Conservation (phyloP, 164 flowering plant genomes). For the Macadamia integrifolia region DNA sequence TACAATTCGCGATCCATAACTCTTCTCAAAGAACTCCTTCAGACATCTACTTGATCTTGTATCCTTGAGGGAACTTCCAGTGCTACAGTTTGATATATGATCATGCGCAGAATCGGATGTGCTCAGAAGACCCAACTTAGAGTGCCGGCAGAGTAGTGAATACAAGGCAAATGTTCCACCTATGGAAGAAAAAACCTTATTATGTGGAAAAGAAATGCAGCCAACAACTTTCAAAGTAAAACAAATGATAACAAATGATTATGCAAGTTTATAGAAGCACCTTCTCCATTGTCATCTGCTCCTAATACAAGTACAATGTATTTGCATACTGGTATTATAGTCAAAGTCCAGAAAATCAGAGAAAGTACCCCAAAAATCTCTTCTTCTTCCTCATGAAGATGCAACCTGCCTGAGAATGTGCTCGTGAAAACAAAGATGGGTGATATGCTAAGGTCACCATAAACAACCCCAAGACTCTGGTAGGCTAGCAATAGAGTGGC, state of each 20-base stretch:
- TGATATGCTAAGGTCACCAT: constrained; percentile 39
- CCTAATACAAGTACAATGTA: constrained; percentile 32
- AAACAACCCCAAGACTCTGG: constrained; percentile 40
- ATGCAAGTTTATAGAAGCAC: constrained; percentile 8
- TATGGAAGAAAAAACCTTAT: constrained; percentile 12
- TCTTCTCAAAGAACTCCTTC: constrained; percentile 41
- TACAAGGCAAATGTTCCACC: constrained; percentile 74
- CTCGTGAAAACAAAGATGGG: constrained; percentile 34
- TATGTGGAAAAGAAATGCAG: constrained; percentile 1
- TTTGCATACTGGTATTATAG: constrained; percentile 34
- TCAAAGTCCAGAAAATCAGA: constrained; percentile 37
- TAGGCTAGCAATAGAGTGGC: constrained; percentile 27
- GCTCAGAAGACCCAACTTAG: constrained; percentile 34
- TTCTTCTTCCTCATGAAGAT: constrained; percentile 19
- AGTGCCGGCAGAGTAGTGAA: constrained; percentile 44
- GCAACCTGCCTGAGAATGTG: constrained; percentile 29
- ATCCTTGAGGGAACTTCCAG: constrained; percentile 19
- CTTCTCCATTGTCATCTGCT: constrained; percentile 49
- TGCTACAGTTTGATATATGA: constrained; percentile 18
- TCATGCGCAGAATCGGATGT: constrained; percentile 22
- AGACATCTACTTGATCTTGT: constrained; percentile 25
- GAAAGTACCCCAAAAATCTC: constrained; percentile 36
- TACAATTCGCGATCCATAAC: constrained; percentile 26
- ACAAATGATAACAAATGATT: neutral
- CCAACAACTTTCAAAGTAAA: neutral